These are phyloP conservation scores for Carpinus fangiana DNA, from an alignment of 306 rosid genomes.

Conservation along the genomic window DNA sequence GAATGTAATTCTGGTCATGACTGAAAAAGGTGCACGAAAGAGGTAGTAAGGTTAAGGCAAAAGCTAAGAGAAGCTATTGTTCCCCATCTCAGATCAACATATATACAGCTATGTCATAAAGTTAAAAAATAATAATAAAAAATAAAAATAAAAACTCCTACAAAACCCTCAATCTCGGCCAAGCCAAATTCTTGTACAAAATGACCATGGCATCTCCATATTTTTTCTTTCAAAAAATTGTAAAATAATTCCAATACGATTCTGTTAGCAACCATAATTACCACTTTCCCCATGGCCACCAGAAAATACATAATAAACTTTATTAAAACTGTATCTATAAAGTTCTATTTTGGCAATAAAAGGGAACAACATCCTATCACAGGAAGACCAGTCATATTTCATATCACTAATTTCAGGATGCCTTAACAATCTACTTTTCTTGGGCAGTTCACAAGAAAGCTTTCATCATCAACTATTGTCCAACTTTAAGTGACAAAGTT, in stretches of 20 bases:
- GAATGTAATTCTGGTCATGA: slow-evolving; percentile 1
- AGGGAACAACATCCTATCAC: neutral
- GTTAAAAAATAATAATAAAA: too few species aligned
- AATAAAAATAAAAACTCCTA: too few species aligned
- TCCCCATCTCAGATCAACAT: too few species aligned
- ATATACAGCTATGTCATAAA: too few species aligned
- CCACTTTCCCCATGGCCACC: neutral
- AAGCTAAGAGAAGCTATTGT: too few species aligned
- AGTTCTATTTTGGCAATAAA: neutral
- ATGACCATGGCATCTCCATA: neutral
- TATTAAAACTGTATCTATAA: neutral
- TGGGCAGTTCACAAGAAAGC: neutral
- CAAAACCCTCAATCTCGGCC: too few species aligned
- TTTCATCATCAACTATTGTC: neutral
- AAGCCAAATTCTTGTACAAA: neutral
- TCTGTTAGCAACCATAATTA: neutral
- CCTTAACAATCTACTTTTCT: neutral
- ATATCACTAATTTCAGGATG: neutral
- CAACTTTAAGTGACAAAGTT: too few species aligned
- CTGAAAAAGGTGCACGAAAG: neutral
- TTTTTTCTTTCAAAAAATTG: neutral
- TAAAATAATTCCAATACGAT: too few species aligned
- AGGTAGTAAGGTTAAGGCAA: too few species aligned
- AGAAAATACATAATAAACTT: neutral
- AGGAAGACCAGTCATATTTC: neutral